Evolutionary conservation across 495 filamentous ascomycete genomes (phyloP).

Genomic region (Lepidopterella palustris): DNA sequence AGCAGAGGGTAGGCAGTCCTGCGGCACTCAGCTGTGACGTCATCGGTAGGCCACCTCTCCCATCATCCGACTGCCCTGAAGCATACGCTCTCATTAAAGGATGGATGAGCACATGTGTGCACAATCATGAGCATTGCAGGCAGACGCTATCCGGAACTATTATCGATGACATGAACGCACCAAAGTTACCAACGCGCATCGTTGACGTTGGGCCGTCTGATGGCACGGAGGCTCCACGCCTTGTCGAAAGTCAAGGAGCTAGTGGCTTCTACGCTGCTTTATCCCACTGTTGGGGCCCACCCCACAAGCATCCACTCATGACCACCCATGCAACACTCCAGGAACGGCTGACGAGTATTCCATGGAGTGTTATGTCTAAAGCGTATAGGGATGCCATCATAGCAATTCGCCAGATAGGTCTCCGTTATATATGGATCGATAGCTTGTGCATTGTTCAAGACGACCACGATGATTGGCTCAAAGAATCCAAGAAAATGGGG

Average conservation of each 20-base stretch:
- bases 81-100: constrained; percentile 13
- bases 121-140: constrained; percentile 6
- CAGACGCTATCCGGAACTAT: constrained; percentile 4
- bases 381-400: constrained; percentile 11
- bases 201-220: constrained; percentile 8
- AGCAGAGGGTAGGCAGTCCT: constrained; percentile 12
- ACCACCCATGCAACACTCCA: constrained; percentile 6
- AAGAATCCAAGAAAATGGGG: constrained; percentile 14
- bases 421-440: constrained; percentile 23
- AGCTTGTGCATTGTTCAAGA: constrained; percentile 20
- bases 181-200: constrained; percentile 11
- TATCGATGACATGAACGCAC: constrained; percentile 11
- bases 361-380: constrained; percentile 5
- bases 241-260: constrained; percentile 9
- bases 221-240: constrained; percentile 2
- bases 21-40: constrained; percentile 24
- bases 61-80: constrained; percentile 21
- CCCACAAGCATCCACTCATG: constrained; percentile 11
- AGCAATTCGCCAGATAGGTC: constrained; percentile 8
- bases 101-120: constrained; percentile 11
- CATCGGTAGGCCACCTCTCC: constrained; percentile 8
- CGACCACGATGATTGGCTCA: constrained; percentile 8
- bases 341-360: constrained; percentile 1
- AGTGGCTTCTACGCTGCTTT: constrained; percentile 12
- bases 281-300: constrained; percentile 6